These are phyloP conservation scores for Phtheirospermum japonicum DNA, from an alignment of 257 asterid species.

Conservation along the genomic window DNA sequence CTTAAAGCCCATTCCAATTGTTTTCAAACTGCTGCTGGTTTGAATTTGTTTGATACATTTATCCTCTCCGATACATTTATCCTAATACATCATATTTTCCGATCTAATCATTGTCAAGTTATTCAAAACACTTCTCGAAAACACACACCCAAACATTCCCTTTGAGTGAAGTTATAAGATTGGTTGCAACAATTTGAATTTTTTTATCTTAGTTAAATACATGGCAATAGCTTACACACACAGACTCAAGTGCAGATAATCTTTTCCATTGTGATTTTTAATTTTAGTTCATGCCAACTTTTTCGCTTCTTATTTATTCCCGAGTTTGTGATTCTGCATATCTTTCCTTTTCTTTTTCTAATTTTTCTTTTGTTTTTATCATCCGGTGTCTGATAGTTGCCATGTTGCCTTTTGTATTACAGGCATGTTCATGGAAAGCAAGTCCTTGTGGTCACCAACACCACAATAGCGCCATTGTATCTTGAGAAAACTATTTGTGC, in stretches of 20 bases:
- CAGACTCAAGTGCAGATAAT: background rate
- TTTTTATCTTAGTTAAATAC: background rate
- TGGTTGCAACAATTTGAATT: background rate
- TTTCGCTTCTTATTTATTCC: background rate
- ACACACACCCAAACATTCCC: background rate
- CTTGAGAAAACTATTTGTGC: constrained; percentile 83
- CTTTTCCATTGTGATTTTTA: no score
- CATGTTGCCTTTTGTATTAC: constrained; percentile 22
- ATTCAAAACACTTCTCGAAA: background rate
- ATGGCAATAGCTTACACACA: background rate
- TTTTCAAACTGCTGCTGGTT: constrained; percentile 11
- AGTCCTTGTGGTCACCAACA: constrained; percentile 91
- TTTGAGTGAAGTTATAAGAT: background rate
- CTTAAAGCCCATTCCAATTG: background rate
- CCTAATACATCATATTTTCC: background rate
- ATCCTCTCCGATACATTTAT: background rate
- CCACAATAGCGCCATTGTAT: constrained; percentile 84
- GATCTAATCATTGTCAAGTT: background rate
- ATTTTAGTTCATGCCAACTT: background rate
- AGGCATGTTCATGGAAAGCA: constrained; percentile 97
- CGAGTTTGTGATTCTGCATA: background rate
- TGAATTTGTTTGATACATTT: background rate
- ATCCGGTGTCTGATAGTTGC: constrained; percentile 20
- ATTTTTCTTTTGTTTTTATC: constrained; percentile 4
- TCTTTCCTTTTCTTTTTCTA: background rate